Conservation (phyloP, 768 basidiomycete species). For the Gymnopilus dilepis region DNA sequence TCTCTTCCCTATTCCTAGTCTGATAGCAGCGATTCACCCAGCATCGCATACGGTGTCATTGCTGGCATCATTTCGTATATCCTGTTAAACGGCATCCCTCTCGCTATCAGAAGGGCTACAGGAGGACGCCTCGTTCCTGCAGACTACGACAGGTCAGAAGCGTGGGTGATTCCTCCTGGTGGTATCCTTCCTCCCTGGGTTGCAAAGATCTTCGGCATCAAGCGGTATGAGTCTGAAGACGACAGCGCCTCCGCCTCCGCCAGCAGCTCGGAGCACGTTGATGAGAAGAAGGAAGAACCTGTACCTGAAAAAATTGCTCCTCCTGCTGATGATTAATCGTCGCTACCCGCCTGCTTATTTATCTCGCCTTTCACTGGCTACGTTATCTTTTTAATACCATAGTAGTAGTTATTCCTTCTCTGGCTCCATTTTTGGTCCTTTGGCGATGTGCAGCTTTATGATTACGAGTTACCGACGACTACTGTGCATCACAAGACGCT, state of each 20-base stretch:
- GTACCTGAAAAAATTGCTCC: not conserved
- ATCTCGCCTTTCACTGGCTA: not conserved
- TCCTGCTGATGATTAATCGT: not conserved
- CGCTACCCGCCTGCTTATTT: not conserved
- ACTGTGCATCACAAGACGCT: not conserved
- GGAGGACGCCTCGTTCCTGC: slow-evolving; percentile 68
- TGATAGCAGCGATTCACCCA: slow-evolving; percentile 31
- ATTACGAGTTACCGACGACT: slow-evolving; percentile 5
- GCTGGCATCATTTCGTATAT: slow-evolving; percentile 76
- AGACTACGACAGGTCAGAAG: slow-evolving; percentile 66
- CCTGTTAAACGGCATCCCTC: slow-evolving; percentile 73
- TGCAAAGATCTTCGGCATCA: slow-evolving; percentile 5
- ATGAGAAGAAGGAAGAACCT: not conserved
- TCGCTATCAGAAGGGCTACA: slow-evolving; percentile 56
- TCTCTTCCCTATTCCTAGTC: not conserved
- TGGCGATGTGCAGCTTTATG: slow-evolving; percentile 2
- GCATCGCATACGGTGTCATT: slow-evolving; percentile 91
- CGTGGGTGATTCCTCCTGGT: slow-evolving; percentile 76
- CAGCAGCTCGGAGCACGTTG: slow-evolving; percentile 10
- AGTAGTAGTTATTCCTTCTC: not conserved
- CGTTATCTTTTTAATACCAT: not conserved
- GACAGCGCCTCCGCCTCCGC: not conserved
- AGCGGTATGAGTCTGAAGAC: not conserved
- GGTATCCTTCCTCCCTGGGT: slow-evolving; percentile 72
- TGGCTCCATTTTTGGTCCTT: not conserved